Base-by-base conservation (phyloP, 2,329 filamentous ascomycete species). In the Xylaria hypoxylon region DNA sequence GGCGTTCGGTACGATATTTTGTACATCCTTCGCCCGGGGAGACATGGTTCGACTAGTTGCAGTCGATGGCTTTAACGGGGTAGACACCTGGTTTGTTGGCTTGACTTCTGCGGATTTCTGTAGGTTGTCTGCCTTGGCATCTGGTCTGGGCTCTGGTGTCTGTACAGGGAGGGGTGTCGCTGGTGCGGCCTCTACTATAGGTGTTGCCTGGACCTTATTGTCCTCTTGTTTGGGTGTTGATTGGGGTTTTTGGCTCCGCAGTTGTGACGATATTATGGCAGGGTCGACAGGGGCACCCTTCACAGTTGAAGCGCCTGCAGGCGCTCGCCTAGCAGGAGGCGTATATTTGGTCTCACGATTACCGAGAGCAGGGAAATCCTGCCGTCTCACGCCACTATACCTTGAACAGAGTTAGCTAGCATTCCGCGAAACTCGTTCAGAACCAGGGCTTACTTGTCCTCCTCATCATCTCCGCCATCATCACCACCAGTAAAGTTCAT, bases 381-480 rank as follows among this genome's bases (percentile, higher is more conserved):
- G 85, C 70, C 95, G 90, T 68, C 90, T 90, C 62, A 99, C 96
- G 77, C 95, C 95, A 76, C 94, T 97, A 81, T 98, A 98, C 77
- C 91, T 93, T 69, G 69, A 71, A 56, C 38, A 57, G 55, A 57
- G 67, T 68, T 64, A 68, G 68, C 40, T 33, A 59, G 53, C 33
- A 38, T 53, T 50, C 19, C 7, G 22, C 40, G 40, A 40, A 11
- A 26, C 5, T 26, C n/a, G 7, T 58, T 17, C 1, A 7, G 22
- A 40, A 10, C 33, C 8, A 40, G 47, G 26, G 78, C 87, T 73
- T 85, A 94, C 89, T 96, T 97, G 77, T 96, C 94, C 81, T 99
- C 96, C 80, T 99, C 96, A 70, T 97, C 93, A 15, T 88, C 90
- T 64, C 87, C 89, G 58, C 89, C 89, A 59, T 91, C 87, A 44